Conservation (phyloP, 2,329 filamentous ascomycete species). For the Botrytis hyacinthi region DNA sequence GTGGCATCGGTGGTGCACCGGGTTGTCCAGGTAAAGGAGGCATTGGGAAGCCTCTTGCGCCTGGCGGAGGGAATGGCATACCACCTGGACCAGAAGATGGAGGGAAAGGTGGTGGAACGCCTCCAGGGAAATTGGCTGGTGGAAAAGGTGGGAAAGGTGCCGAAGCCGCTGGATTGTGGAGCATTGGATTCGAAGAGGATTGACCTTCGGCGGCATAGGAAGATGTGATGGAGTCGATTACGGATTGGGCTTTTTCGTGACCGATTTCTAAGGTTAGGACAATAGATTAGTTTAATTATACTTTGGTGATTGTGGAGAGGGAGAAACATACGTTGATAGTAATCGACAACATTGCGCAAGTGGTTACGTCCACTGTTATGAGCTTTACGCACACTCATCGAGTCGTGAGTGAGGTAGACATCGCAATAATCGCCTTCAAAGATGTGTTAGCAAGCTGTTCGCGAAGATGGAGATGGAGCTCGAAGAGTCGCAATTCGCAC, state of each 20-base stretch:
- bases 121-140: slow-evolving; percentile 53
- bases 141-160: slow-evolving; percentile 50
- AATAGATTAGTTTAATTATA: neutral
- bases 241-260: slow-evolving; percentile 95
- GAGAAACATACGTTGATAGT: slow-evolving; percentile 77
- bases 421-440: slow-evolving; percentile 87
- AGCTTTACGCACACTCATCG: slow-evolving; percentile 98
- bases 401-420: slow-evolving; percentile 99
- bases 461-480: slow-evolving; percentile 9
- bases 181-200: slow-evolving; percentile 79
- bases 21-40: slow-evolving; percentile 29
- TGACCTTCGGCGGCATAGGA: slow-evolving; percentile 95
- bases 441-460: slow-evolving; percentile 21
- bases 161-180: slow-evolving; percentile 48
- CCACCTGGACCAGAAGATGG: slow-evolving; percentile 15
- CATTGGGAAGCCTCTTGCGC: slow-evolving; percentile 35
- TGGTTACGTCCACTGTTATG: slow-evolving; percentile 98
- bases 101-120: slow-evolving; percentile 28
- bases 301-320: neutral
- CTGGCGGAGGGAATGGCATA: slow-evolving; percentile 34
- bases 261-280: slow-evolving; percentile 71
- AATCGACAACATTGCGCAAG: slow-evolving; percentile 94
- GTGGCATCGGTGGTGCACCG: slow-evolving; percentile 27
- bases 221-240: slow-evolving; percentile 96
- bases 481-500: slow-evolving; percentile 6